Evolutionary conservation across 352 stramenopile genomes (phyloP).

Genomic region (Pythium angustatum): DNA sequence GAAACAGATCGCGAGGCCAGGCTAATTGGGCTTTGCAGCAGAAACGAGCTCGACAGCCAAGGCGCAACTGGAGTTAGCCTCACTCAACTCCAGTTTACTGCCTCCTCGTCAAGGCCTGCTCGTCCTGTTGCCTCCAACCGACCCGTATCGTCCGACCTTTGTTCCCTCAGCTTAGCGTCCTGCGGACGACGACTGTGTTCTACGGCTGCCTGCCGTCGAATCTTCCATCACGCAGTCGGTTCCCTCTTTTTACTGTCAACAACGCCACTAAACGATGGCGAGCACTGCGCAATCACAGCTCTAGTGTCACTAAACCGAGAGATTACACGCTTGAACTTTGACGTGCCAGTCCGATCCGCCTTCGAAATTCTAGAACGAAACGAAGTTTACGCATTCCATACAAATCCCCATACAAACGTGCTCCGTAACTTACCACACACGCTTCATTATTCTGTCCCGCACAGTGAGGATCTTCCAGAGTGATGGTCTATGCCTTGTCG

Average conservation of each 20-base stretch:
- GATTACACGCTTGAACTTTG: conserved; percentile 19
- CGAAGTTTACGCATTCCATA: conserved; percentile 11
- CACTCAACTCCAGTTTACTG: too few species aligned
- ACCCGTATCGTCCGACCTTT: not conserved
- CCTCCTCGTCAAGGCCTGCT: too few species aligned
- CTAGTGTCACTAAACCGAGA: conserved; percentile 12
- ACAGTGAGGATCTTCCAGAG: conserved; percentile 10
- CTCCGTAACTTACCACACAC: conserved; percentile 4
- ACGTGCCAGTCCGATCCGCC: not conserved
- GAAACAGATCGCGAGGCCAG: too few species aligned
- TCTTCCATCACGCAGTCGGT: conserved; percentile 15
- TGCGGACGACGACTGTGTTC: conserved; percentile 8
- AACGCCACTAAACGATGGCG: not conserved
- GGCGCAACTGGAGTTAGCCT: too few species aligned
- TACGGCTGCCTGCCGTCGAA: conserved; percentile 11
- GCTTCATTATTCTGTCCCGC: conserved; percentile 12
- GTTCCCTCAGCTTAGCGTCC: too few species aligned
- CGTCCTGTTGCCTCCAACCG: too few species aligned
- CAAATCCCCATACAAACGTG: conserved; percentile 7
- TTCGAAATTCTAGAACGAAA: conserved; percentile 26
- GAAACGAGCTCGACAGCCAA: too few species aligned
- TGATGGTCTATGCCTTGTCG: conserved; percentile 21
- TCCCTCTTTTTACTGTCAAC: conserved; percentile 1
- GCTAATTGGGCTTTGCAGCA: too few species aligned
- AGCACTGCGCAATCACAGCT: conserved; percentile 10